These are phyloP conservation scores for Yarrowia keelungensis DNA, from an alignment of 805 yeast species.

Conservation along the genomic window DNA sequence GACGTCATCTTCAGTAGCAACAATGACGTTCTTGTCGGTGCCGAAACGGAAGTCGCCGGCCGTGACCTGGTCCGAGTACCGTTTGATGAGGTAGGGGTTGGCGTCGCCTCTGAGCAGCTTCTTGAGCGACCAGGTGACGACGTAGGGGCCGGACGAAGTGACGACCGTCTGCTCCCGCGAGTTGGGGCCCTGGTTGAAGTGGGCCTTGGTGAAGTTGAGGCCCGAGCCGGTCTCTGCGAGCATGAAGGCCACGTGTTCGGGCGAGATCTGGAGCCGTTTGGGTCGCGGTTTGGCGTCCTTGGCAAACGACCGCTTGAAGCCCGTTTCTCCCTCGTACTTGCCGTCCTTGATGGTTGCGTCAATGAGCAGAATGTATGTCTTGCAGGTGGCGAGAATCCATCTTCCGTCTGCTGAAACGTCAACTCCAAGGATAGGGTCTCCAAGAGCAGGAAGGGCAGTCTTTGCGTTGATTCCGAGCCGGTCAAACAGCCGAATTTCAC, in stretches of 20 bases:
- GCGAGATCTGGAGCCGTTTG: conserved; percentile 67
- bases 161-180: conserved; percentile 73
- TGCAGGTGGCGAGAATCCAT: conserved; percentile 83
- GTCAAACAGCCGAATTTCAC: conserved; percentile 79
- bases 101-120: conserved; percentile 62
- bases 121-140: conserved; percentile 77
- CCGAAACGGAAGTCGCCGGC: conserved; percentile 83
- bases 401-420: conserved; percentile 81
- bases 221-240: conserved; percentile 57
- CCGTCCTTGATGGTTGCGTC: conserved; percentile 71
- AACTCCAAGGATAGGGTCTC: conserved; percentile 71
- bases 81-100: conserved; percentile 67
- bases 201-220: conserved; percentile 71
- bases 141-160: conserved; percentile 81
- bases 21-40: conserved; percentile 70
- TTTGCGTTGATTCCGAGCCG: conserved; percentile 76
- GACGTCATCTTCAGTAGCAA: conserved; percentile 79
- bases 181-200: conserved; percentile 74
- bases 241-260: conserved; percentile 75
- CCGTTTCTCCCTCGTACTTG: conserved; percentile 63
- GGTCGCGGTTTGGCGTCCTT: conserved; percentile 73
- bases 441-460: conserved; percentile 80
- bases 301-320: conserved; percentile 70
- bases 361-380: conserved; percentile 70
- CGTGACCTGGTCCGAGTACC: conserved; percentile 65